Base-by-base conservation (phyloP, 164 flowering plant genomes). In the Nelumbo lutea region DNA sequence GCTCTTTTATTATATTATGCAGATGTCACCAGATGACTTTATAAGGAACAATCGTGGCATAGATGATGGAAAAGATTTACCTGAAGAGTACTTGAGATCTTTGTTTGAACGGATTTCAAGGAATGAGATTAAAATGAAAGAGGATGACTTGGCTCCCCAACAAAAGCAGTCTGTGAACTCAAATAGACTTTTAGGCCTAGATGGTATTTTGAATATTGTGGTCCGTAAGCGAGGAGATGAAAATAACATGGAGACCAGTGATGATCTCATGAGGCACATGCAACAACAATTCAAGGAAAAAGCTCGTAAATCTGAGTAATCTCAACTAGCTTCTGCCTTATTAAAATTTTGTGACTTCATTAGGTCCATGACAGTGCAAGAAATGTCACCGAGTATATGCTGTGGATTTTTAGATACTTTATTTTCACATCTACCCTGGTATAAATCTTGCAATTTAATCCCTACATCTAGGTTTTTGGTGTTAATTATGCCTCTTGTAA, bases 231-330 rank as follows among this genome's bases (percentile, higher is more conserved):
- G 92, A 59, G 93, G 84, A 60, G 97, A 89, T 67, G 96, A 83
- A 4, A 79, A 68, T 59, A 69, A 83, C 59, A 73, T 94, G 96
- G 99, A 83, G 80, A 90, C 90, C 27, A 89, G 97, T 76, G 97
- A 93, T 80, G 96, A 90, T 81, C 93, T 93, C 67, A 87, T 93
- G 70, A 87, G 84, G 79, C 95, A 93, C 75, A 90, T 91, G 98
- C 99, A 96, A 79, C 96, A 96, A 73, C 98, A 93, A 72, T 93
- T 96, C 70, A 93, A 96, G 80, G 97, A 93, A 78, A 91, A 93
- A 77, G 99, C 99, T 75, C 96, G 97, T 77, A 96, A 91, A 79
- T 82, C 99, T 70, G 98, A 96, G 99, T 96, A 89, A 83, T 96
- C 73, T 69, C 15, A 60, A 65, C 48, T 68, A 14, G 53, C 13